Conservation (phyloP, 306 rosid species). For the Elaeagnus macrophylla region DNA sequence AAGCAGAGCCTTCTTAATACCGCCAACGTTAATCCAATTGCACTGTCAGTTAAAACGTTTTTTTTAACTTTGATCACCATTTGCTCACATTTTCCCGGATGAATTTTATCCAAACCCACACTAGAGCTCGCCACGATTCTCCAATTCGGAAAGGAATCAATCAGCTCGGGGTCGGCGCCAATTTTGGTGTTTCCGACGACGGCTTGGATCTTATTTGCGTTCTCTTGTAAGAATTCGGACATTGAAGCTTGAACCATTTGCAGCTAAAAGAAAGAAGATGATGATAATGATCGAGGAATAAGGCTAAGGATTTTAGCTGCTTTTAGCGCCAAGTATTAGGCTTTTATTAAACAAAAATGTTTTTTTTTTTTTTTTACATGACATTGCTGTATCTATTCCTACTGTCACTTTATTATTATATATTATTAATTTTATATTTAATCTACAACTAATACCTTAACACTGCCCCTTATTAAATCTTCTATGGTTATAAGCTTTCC, state of each 20-base stretch:
- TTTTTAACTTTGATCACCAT: constrained; percentile 48
- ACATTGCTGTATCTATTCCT: too few species aligned
- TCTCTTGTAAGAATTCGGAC: constrained; percentile 12
- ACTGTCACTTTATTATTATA: too few species aligned
- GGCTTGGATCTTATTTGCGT: constrained; percentile 35
- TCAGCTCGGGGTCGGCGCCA: constrained; percentile 39
- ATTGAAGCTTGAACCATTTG: constrained; percentile 25
- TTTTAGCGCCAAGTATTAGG: too few species aligned
- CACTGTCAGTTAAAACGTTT: constrained; percentile 50
- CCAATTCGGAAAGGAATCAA: constrained; percentile 42
- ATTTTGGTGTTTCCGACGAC: constrained; percentile 28
- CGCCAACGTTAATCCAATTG: constrained; percentile 44
- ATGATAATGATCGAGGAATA: too few species aligned
- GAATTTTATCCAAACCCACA: constrained; percentile 59
- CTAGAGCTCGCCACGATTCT: constrained; percentile 52
- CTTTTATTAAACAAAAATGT: too few species aligned
- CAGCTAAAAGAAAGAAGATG: neutral
- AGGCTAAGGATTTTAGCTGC: too few species aligned
- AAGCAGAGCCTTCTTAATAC: constrained; percentile 35
- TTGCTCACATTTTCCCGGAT: constrained; percentile 31
- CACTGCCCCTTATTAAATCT: too few species aligned
- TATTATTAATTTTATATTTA: too few species aligned
- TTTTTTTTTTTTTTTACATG: too few species aligned
- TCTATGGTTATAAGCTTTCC: too few species aligned
- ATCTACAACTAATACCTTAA: too few species aligned